phyloP scores from a whole-genome alignment of 83 land plant genomes.

The Thuja plicata region DNA sequence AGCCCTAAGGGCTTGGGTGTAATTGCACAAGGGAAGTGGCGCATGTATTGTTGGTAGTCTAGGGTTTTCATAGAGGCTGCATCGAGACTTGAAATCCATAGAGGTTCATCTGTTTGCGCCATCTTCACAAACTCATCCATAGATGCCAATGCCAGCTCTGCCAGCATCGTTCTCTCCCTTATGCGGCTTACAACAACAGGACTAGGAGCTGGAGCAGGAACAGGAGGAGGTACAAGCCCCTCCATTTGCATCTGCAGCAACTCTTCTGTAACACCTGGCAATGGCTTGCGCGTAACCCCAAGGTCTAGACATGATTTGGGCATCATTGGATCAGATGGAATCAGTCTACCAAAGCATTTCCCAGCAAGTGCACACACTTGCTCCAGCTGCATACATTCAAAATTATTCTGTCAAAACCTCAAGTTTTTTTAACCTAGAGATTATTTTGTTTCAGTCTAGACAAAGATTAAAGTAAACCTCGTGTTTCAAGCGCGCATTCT shows the following conservation, averaged over 20 bases:
- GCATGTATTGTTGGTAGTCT: slow-evolving; percentile 60
- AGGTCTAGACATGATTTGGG: slow-evolving; percentile 48
- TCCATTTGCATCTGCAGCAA: slow-evolving; percentile 18
- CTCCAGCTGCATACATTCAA: slow-evolving; percentile 30
- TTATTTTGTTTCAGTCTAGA: not conserved
- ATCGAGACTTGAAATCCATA: slow-evolving; percentile 51
- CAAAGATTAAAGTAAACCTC: slow-evolving; percentile 26
- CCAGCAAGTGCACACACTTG: slow-evolving; percentile 39
- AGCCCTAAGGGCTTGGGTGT: slow-evolving; percentile 53
- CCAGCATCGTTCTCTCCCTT: slow-evolving; percentile 55
- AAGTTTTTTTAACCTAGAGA: not conserved
- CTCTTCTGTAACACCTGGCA: slow-evolving; percentile 17
- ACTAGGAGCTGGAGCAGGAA: not conserved
- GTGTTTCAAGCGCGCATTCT: slow-evolving; percentile 74
- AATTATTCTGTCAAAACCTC: not conserved
- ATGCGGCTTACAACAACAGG: slow-evolving; percentile 10
- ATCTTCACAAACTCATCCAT: slow-evolving; percentile 77
- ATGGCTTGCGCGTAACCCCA: slow-evolving; percentile 19
- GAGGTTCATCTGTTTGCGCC: slow-evolving; percentile 62
- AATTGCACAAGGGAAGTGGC: slow-evolving; percentile 42
- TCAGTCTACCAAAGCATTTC: slow-evolving; percentile 45
- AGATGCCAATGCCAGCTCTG: slow-evolving; percentile 71
- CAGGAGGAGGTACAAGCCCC: slow-evolving; percentile 14
- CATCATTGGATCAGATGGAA: slow-evolving; percentile 12
- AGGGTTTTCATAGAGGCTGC: slow-evolving; percentile 40